Evolutionary conservation across 1,284 basidiomycete species (phyloP).

Genomic region (Malassezia cuniculi): DNA sequence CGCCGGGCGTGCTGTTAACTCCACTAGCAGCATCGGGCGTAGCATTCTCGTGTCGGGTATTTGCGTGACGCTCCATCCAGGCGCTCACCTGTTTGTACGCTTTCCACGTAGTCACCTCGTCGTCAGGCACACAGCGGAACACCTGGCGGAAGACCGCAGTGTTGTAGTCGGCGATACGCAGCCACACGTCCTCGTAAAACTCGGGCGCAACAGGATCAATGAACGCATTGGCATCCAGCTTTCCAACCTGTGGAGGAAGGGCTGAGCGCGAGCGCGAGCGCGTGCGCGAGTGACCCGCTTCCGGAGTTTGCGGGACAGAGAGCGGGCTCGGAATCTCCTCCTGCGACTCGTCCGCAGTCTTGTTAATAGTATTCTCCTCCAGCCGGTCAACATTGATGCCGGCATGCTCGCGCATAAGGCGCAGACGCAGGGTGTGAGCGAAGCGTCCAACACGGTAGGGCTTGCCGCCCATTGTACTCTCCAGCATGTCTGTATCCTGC

Average conservation of each 20-base stretch:
- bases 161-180: slow-evolving; percentile 35
- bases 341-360: background rate
- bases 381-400: slow-evolving; percentile 87
- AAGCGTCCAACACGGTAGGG: slow-evolving; percentile 93
- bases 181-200: slow-evolving; percentile 38
- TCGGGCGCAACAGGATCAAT: slow-evolving; percentile 26
- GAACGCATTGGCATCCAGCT: slow-evolving; percentile 27
- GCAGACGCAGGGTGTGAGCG: slow-evolving; percentile 80
- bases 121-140: slow-evolving; percentile 42
- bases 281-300: too few species aligned
- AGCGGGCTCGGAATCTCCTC: background rate
- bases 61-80: slow-evolving; percentile 29
- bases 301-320: too few species aligned
- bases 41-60: too few species aligned
- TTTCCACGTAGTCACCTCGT: slow-evolving; percentile 39
- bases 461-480: slow-evolving; percentile 78
- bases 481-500: slow-evolving; percentile 88
- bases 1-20: background rate
- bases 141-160: slow-evolving; percentile 40
- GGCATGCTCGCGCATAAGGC: slow-evolving; percentile 90
- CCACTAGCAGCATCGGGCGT: slow-evolving; percentile 11
- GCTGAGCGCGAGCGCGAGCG: too few species aligned
- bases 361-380: too few species aligned
- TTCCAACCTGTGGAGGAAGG: too few species aligned
- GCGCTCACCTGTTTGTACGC: slow-evolving; percentile 36